Conservation (phyloP, 1,139 yeast species). For the Suhomyces taliae region DNA sequence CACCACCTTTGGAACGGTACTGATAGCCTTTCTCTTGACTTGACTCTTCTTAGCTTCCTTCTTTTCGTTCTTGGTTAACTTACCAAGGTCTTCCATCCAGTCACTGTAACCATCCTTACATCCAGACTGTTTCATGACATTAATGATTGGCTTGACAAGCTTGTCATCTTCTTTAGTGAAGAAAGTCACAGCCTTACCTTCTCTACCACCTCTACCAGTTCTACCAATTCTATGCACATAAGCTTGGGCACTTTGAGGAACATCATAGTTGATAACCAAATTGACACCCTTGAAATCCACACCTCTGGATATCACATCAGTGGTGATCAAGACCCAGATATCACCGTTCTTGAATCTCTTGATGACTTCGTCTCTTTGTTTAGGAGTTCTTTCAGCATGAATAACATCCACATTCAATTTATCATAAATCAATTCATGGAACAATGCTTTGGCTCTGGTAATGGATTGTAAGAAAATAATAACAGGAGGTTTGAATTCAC, state of each 20-base stretch:
- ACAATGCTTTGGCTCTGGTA: slow-evolving; percentile 90
- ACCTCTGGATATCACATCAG: slow-evolving; percentile 95
- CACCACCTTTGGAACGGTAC: slow-evolving; percentile 79
- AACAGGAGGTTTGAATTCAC: slow-evolving; percentile 90
- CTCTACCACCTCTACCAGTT: slow-evolving; percentile 93
- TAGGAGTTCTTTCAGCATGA: slow-evolving; percentile 90
- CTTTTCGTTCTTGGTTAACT: slow-evolving; percentile 67
- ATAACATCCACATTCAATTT: slow-evolving; percentile 91
- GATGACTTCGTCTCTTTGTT: slow-evolving; percentile 84
- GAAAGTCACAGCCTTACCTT: slow-evolving; percentile 86
- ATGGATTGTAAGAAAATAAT: slow-evolving; percentile 90
- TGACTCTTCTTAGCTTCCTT: slow-evolving; percentile 60
- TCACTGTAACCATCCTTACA: slow-evolving; percentile 61
- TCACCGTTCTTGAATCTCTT: slow-evolving; percentile 86
- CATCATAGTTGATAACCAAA: slow-evolving; percentile 92
- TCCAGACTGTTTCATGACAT: slow-evolving; percentile 94
- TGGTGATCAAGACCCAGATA: slow-evolving; percentile 93
- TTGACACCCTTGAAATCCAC: slow-evolving; percentile 96
- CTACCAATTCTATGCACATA: slow-evolving; percentile 98
- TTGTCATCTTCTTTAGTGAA: slow-evolving; percentile 86
- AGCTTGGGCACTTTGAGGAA: slow-evolving; percentile 90
- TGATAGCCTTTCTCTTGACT: slow-evolving; percentile 68
- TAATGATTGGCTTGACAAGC: slow-evolving; percentile 78
- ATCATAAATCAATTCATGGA: slow-evolving; percentile 89
- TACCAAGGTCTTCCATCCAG: slow-evolving; percentile 83